Conservation (phyloP, 1,284 basidiomycete genomes). For the Ustilago curta region DNA sequence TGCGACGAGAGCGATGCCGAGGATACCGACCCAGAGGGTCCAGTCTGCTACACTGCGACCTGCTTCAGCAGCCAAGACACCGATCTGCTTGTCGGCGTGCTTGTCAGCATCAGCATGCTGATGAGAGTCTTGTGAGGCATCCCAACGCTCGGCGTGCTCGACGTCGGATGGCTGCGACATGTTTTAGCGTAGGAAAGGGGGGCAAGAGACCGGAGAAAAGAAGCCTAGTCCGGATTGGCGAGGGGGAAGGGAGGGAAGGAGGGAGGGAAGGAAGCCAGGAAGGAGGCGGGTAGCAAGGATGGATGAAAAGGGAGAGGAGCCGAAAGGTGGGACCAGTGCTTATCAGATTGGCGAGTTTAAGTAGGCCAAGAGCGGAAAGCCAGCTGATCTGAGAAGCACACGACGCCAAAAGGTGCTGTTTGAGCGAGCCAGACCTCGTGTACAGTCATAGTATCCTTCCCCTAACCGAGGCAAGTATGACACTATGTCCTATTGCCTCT, state of each 20-base stretch:
- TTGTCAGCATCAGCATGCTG: not conserved
- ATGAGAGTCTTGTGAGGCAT: slow-evolving; percentile 20
- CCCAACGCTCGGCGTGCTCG: slow-evolving; percentile 26
- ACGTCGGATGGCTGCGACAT: slow-evolving; percentile 39
- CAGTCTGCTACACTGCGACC: slow-evolving; percentile 52
- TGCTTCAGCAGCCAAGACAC: slow-evolving; percentile 60
- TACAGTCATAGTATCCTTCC: no score
- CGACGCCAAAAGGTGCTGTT: not conserved
- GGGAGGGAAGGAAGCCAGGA: no score
- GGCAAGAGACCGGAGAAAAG: not conserved
- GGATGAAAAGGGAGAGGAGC: not conserved
- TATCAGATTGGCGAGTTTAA: slow-evolving; percentile 31
- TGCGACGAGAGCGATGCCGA: slow-evolving; percentile 58
- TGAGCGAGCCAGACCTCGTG: slow-evolving; percentile 5
- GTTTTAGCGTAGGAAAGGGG: not conserved
- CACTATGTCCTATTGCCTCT: not conserved
- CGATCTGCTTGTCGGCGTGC: slow-evolving; percentile 50
- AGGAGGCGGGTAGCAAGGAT: not conserved
- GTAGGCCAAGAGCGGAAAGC: not conserved
- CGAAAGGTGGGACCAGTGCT: not conserved
- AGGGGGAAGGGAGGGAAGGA: not conserved
- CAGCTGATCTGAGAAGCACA: not conserved
- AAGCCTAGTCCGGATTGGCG: not conserved
- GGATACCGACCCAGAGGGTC: slow-evolving; percentile 56
- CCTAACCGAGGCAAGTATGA: not conserved